These are phyloP conservation scores for Xylaria sp. DNA, from an alignment of 2,329 filamentous ascomycete genomes.

Conservation along the genomic window DNA sequence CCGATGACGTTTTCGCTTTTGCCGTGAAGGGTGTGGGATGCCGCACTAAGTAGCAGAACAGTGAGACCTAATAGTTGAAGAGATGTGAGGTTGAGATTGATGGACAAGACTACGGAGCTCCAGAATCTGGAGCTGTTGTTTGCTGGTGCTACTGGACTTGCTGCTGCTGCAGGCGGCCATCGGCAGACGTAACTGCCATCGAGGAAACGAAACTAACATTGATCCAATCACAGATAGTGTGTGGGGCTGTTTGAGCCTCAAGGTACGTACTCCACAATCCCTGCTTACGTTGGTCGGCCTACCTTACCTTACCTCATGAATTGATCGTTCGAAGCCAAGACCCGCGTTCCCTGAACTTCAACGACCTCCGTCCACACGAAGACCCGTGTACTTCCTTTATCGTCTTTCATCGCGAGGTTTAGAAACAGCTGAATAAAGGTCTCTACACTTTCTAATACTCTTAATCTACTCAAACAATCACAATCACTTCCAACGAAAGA, in stretches of 20 bases:
- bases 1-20: not conserved
- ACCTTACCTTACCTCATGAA: not conserved
- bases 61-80: not conserved
- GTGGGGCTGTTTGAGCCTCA: slow-evolving; percentile 23
- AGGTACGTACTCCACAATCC: slow-evolving; percentile 7
- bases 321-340: not conserved
- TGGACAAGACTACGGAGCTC: not conserved
- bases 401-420: not conserved
- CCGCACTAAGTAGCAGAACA: not conserved
- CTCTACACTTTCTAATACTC: not conserved
- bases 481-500: not conserved
- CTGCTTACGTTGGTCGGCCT: not conserved
- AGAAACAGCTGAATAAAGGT: not conserved
- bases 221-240: slow-evolving; percentile 21
- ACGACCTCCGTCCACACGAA: not conserved
- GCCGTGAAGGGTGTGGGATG: not conserved
- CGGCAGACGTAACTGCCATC: slow-evolving; percentile 30
- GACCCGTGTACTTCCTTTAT: not conserved
- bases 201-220: slow-evolving; percentile 1
- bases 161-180: slow-evolving; percentile 30
- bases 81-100: not conserved
- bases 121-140: slow-evolving; percentile 9
- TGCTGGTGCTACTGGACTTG: slow-evolving; percentile 26
- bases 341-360: not conserved
- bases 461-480: not conserved